Conservation (phyloP, 495 filamentous ascomycete species). For the Tuber borchii region DNA sequence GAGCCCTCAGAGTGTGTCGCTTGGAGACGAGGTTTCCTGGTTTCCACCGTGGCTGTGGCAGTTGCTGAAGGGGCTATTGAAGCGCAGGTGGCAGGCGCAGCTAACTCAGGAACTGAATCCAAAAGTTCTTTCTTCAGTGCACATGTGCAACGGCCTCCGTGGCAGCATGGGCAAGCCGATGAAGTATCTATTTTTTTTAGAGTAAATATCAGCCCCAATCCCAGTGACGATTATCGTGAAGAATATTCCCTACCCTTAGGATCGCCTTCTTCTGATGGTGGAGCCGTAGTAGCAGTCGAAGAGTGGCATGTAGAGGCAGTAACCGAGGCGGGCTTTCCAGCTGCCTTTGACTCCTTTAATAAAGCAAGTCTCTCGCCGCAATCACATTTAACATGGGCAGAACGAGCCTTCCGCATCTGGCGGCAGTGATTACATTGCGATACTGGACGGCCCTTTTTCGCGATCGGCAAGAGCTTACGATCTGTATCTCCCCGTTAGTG, state of each 20-base stretch:
- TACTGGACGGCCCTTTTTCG: constrained; percentile 96
- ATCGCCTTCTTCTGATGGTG: constrained; percentile 47
- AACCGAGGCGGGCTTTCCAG: constrained; percentile 30
- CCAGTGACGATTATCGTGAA: constrained; percentile 11
- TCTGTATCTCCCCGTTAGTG: constrained; percentile 51
- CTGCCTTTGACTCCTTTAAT: constrained; percentile 39
- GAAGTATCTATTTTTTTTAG: background rate
- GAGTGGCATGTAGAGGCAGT: constrained; percentile 34
- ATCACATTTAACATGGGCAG: constrained; percentile 93
- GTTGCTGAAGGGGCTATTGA: constrained; percentile 35
- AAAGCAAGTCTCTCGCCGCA: constrained; percentile 74
- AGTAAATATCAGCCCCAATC: background rate
- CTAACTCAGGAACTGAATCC: constrained; percentile 65
- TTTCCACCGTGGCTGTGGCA: constrained; percentile 48
- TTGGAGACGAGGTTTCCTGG: constrained; percentile 64
- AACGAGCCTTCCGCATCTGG: constrained; percentile 91
- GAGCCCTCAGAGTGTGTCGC: constrained; percentile 77
- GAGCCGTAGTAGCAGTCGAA: constrained; percentile 12
- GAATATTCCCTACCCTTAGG: constrained; percentile 54
- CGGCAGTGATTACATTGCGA: constrained; percentile 98
- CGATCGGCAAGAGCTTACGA: constrained; percentile 88
- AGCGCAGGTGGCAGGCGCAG: constrained; percentile 44
- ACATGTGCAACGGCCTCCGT: constrained; percentile 88
- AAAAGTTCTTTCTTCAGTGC: constrained; percentile 84
- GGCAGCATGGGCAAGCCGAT: constrained; percentile 69